Base-by-base conservation (phyloP, 805 yeast species). In the Candida nitratophila region DNA sequence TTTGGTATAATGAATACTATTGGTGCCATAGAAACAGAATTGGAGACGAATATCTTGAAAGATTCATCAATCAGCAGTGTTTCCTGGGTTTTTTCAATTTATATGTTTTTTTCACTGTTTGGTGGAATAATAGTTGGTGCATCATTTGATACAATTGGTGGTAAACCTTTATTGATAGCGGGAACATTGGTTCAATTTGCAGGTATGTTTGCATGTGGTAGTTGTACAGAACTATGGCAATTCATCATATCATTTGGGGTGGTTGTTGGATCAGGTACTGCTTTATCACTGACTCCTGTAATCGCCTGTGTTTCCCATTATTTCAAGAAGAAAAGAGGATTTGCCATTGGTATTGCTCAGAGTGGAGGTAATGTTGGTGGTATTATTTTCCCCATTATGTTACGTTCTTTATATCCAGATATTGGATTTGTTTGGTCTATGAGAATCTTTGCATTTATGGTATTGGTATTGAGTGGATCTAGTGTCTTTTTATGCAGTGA, bases 331-430 rank as follows among this genome's bases (percentile, higher is more conserved):
- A 70, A 66, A 49, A 56, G 75, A 47, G 76, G 74, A 1, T 57
- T 54, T 45, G 70, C 67, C 19, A 45, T 52, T 36, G 59, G 57
- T 7, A 38, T 49, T 15, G 56, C 56, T 11, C 47, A 65, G 49
- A 61, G 77, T 11, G 88, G 87, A 2, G 86, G 86, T 1, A 76
- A 83, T 4, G 60, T 79, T 8, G 88, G 87, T 2, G 89, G 88
- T 5, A 67, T 80, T 14, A 54, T 79, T 4, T 74, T 77, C 55
- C 86, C 88, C 1, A 59, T 81, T 31, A 61, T 77, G 58, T 59
- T 80, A 47, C 63, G 72, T 46, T 55, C 66, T 12, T 55, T 77
- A 42, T 73, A 74, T 47, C 56, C 63, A 1, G 54, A 57, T 14
- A 58, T 74, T 19, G 86, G 87, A 2, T 82, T 68, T 55, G 71